These are phyloP conservation scores for Arthroderma sp. DNA, from an alignment of 2,329 filamentous ascomycete genomes.

Conservation along the genomic window DNA sequence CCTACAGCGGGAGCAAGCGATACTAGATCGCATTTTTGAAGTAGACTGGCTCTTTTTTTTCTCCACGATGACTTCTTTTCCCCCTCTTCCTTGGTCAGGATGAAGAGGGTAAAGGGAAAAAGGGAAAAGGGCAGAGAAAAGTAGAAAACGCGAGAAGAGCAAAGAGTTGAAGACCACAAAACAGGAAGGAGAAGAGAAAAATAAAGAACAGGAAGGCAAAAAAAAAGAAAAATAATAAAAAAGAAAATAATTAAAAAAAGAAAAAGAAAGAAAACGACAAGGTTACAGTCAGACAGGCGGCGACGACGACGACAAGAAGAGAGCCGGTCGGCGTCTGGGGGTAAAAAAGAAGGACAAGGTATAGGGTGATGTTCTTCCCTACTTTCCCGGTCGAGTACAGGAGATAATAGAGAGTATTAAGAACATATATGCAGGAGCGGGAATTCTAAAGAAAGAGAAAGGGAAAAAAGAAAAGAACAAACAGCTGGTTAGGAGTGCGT, in stretches of 20 bases:
- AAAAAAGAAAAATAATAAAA: slow-evolving; percentile 3
- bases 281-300: too few relatives aligned
- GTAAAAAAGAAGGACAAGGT: slow-evolving; percentile 3
- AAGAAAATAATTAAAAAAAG: background rate
- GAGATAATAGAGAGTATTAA: too few relatives aligned
- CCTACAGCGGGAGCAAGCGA: slow-evolving; percentile 63
- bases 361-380: background rate
- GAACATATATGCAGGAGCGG: too few relatives aligned
- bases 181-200: background rate
- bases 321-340: background rate
- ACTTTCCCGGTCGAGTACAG: too few relatives aligned
- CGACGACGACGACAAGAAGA: too few relatives aligned
- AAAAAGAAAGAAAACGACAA: background rate
- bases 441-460: slow-evolving; percentile 6
- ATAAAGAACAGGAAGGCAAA: slow-evolving; percentile 1
- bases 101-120: slow-evolving; percentile 10
- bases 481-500: background rate
- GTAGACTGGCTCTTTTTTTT: slow-evolving; percentile 14
- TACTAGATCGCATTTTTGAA: slow-evolving; percentile 58
- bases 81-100: background rate
- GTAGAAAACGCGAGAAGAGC: slow-evolving; percentile 4
- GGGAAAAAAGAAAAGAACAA: slow-evolving; percentile 10
- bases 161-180: background rate
- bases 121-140: slow-evolving; percentile 7
- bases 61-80: slow-evolving; percentile 8